Evolutionary conservation across 768 basidiomycete genomes (phyloP), one percentile per base, ranked within the genome.

Genomic region (Ramaria sp.): DNA sequence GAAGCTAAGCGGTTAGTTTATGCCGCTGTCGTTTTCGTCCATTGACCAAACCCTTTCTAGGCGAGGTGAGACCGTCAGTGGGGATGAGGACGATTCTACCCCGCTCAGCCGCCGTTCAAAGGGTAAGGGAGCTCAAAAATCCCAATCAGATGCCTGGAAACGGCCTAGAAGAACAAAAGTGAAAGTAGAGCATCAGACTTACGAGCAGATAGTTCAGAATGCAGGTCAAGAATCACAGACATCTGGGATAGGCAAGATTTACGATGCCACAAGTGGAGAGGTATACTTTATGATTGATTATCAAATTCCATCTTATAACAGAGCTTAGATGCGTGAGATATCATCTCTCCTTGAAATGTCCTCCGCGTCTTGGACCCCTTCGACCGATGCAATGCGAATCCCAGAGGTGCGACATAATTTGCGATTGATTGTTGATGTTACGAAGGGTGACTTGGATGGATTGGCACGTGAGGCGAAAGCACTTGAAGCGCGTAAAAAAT

Each of bases 381-480:
- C 91, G 0, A 80, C 81, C 13, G 95, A 99, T 61, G 77, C 84
- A 5, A 89, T 83, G 47, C 84, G 89, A 52, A 83, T 98, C 58
- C 96, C 96, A 0, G 96, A 99, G 72, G 81, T 99, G n/a, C 81
- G 95, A 24, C 94, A 99, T 66, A 99, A 98, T 66, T 70, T 99
- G 25, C 81, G 87, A 3, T 78, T 97, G 41, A 90, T 99, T 32
- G 76, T 80, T 1, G 88, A 92, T 45, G 75, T 82, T 1, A 85
- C 91, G 61, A 88, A 88, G 61, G 79, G 75, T 16, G 88, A 95
- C 57, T 76, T 99, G 12, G 87, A 91, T 52, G 86, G 88, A 5
- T 78, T 98, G 22, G 92, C 92, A 0, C 79, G 84, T 15, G 96
- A 99, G 71, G 96, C 89, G 2, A 86, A 84, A 60, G 77, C 81